Evolutionary conservation across 2,329 filamentous ascomycete species (phyloP).

Genomic region (Colletotrichum sp.): DNA sequence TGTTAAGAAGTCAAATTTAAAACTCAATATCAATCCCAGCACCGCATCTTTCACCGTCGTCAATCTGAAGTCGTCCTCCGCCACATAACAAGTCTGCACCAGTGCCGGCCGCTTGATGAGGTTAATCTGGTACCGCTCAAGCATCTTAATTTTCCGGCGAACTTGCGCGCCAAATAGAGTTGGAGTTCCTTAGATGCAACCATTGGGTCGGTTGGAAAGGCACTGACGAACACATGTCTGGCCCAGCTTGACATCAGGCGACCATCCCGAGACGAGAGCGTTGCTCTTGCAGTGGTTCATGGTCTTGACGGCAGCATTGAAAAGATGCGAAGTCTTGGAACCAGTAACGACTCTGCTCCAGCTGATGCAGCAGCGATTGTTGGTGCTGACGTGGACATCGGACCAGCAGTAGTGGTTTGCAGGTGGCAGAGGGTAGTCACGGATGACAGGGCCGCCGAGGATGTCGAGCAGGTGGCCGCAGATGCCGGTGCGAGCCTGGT

Average conservation of each 20-base stretch:
- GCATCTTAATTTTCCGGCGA: too few species aligned
- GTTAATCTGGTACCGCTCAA: constrained; percentile 49
- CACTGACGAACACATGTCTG: fast-evolving
- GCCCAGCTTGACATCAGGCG: neutral
- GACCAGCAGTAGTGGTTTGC: neutral
- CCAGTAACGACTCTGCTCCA: too few species aligned
- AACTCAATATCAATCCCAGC: neutral
- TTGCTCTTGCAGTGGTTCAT: fast-evolving
- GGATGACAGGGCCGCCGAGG: neutral
- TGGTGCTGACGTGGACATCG: neutral
- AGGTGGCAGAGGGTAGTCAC: too few species aligned
- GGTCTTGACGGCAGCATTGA: neutral
- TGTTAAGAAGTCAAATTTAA: fast-evolving
- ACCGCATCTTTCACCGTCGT: fast-evolving
- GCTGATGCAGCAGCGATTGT: neutral
- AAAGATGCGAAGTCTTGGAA: too few species aligned
- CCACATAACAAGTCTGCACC: too few species aligned
- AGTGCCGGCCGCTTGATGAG: constrained; percentile 22
- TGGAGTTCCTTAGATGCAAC: neutral
- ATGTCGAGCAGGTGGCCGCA: neutral
- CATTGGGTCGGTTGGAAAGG: neutral
- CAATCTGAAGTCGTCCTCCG: neutral
- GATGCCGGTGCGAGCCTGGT: neutral
- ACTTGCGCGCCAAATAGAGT: too few species aligned
- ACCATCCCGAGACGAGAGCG: neutral